Evolutionary conservation across 331 rosid genomes (phyloP).

Genomic region (Cydonia oblonga): DNA sequence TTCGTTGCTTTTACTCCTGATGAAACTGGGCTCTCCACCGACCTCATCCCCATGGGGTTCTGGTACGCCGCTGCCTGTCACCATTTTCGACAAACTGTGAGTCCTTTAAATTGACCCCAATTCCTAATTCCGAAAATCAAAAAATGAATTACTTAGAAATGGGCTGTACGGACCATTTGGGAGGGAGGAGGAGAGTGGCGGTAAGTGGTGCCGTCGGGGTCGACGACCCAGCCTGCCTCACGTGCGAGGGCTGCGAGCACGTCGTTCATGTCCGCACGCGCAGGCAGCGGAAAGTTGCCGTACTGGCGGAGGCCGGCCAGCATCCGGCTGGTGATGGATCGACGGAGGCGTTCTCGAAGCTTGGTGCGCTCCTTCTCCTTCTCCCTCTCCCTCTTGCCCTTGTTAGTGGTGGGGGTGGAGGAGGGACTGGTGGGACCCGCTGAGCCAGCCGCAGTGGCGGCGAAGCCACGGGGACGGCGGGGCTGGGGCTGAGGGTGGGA

Average conservation of each 20-base stretch:
- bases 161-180: conserved; percentile 33
- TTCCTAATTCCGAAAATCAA: too few relatives aligned
- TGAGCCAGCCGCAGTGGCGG: conserved; percentile 38
- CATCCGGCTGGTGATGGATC: conserved; percentile 97
- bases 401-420: conserved; percentile 8
- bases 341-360: conserved; percentile 95
- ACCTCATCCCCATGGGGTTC: conserved; percentile 24
- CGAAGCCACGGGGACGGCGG: conserved; percentile 95
- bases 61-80: neutral
- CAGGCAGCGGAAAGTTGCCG: conserved; percentile 91
- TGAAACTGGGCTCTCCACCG: conserved; percentile 64
- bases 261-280: conserved; percentile 97
- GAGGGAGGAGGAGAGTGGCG: conserved; percentile 66
- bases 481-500: conserved; percentile 31
- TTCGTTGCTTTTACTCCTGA: conserved; percentile 42
- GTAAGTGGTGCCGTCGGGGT: conserved; percentile 77
- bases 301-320: conserved; percentile 93
- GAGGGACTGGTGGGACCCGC: neutral
- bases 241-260: conserved; percentile 97
- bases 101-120: too few relatives aligned
- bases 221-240: conserved; percentile 95
- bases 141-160: neutral
- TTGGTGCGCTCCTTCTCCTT: conserved; percentile 93
- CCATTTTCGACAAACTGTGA: neutral
- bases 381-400: conserved; percentile 81